Evolutionary conservation across 179 eudicot genomes (phyloP).

Genomic region (Silene noctiflora): DNA sequence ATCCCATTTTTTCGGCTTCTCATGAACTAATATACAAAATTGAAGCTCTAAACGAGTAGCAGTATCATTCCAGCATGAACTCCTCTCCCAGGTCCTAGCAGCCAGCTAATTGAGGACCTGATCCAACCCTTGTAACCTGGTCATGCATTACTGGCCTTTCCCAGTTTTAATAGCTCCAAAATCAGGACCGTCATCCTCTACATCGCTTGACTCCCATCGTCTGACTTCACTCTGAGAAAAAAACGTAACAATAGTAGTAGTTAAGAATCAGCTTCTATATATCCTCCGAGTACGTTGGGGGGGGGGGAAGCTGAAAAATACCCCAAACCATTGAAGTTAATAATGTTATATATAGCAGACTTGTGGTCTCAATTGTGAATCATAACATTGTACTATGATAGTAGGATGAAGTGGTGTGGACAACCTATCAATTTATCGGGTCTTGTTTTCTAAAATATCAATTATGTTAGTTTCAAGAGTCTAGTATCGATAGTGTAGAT

Average conservation of each 20-base stretch:
- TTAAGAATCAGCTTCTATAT: not conserved
- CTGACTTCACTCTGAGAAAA: not conserved
- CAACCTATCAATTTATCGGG: no score
- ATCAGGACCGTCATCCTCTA: not conserved
- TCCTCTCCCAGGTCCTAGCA: not conserved
- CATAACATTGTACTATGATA: no score
- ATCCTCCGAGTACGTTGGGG: no score
- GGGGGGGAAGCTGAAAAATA: not conserved
- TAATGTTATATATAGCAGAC: no score
- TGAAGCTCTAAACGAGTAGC: not conserved
- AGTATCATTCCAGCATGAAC: not conserved
- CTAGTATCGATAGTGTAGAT: no score
- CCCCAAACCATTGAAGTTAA: not conserved
- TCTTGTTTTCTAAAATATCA: no score
- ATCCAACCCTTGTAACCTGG: not conserved
- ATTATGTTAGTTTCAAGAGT: no score
- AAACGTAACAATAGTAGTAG: not conserved
- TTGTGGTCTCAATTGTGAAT: no score
- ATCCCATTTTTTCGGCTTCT: not conserved
- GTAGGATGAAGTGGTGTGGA: no score
- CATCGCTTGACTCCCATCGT: not conserved
- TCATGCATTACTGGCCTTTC: not conserved
- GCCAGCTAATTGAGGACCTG: not conserved
- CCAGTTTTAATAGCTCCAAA: not conserved
- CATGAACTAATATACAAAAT: not conserved